A percentile compares a stretch with the other conserved stretches of the same genome.
These are phyloP conservation scores for Pyrrhoderma lamaoense DNA, from an alignment of 1,284 basidiomycete species.

Conservation along the genomic window DNA sequence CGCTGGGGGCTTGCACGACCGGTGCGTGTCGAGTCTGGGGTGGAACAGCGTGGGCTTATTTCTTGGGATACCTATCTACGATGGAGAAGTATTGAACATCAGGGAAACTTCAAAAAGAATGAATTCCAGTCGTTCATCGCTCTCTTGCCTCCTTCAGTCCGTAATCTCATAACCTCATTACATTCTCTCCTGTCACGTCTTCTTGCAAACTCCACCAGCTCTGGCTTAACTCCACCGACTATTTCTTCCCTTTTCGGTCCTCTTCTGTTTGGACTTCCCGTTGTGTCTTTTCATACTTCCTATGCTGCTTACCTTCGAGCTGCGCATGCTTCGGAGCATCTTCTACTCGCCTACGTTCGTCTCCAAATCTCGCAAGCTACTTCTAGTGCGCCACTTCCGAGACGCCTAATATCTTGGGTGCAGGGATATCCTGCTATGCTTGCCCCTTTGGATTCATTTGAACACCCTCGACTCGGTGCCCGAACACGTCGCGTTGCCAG, in stretches of 20 bases:
- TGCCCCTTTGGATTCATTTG: slow-evolving; percentile 27
- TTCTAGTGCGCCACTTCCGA: slow-evolving; percentile 62
- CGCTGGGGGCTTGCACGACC: slow-evolving; percentile 79
- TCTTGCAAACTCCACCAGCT: slow-evolving; percentile 70
- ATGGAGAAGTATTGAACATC: slow-evolving; percentile 41
- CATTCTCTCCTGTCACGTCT: slow-evolving; percentile 73
- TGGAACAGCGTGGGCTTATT: slow-evolving; percentile 64
- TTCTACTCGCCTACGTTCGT: slow-evolving; percentile 79
- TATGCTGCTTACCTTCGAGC: slow-evolving; percentile 78
- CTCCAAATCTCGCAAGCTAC: slow-evolving; percentile 58
- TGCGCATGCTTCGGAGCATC: slow-evolving; percentile 80
- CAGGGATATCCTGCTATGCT: slow-evolving; percentile 73
- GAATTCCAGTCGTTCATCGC: slow-evolving; percentile 60
- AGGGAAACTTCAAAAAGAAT: slow-evolving; percentile 47
- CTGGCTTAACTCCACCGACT: slow-evolving; percentile 78
- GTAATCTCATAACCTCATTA: slow-evolving; percentile 56
- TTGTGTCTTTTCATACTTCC: slow-evolving; percentile 63
- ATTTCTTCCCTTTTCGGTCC: slow-evolving; percentile 86
- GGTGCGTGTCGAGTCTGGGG: slow-evolving; percentile 54
- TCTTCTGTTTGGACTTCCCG: slow-evolving; percentile 67
- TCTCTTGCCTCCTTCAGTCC: slow-evolving; percentile 46
- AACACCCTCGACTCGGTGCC: slow-evolving; percentile 58
- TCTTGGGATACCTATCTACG: slow-evolving; percentile 73
- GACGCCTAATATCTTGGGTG: slow-evolving; percentile 77
- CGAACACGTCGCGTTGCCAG: slow-evolving; percentile 64